Evolutionary conservation across 2,329 filamentous ascomycete species (phyloP).

Genomic region (Polytolypa hystricis): DNA sequence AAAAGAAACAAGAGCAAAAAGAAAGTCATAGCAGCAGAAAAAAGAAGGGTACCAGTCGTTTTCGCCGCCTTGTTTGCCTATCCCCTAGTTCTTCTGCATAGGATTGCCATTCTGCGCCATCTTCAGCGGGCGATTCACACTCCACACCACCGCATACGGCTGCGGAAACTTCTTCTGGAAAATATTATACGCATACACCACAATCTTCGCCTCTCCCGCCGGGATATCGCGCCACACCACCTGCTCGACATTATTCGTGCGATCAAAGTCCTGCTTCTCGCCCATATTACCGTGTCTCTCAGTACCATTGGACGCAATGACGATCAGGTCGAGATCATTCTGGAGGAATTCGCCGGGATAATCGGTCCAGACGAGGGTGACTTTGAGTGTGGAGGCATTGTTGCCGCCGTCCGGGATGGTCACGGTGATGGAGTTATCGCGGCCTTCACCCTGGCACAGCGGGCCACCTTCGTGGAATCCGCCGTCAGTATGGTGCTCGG

Average conservation of each 20-base stretch:
- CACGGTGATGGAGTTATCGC: slow-evolving; percentile 6
- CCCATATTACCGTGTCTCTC: slow-evolving; percentile 14
- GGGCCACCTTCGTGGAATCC: slow-evolving; percentile 7
- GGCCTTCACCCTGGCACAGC: slow-evolving; percentile 5
- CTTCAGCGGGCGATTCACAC: slow-evolving; percentile 8
- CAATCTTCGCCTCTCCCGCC: slow-evolving; percentile 4
- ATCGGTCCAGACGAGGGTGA: slow-evolving; percentile 15
- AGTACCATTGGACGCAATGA: slow-evolving; percentile 8
- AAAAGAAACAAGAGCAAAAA: no score
- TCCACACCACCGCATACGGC: slow-evolving; percentile 12
- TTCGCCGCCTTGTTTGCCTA: no score
- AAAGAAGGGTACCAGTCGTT: no score
- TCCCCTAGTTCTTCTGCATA: no score
- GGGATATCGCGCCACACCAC: slow-evolving; percentile 12
- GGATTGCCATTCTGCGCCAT: no score
- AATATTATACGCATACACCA: slow-evolving; percentile 7
- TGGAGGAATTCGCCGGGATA: slow-evolving; percentile 10
- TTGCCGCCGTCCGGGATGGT: slow-evolving; percentile 2
- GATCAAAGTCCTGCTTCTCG: slow-evolving; percentile 9
- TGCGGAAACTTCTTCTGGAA: slow-evolving; percentile 5
- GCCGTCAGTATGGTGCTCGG: slow-evolving; percentile 6
- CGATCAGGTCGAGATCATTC: slow-evolving; percentile 14
- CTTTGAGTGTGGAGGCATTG: slow-evolving; percentile 8
- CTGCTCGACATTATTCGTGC: slow-evolving; percentile 16
- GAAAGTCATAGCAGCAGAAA: no score